Base-by-base conservation (phyloP, 106 monocot genomes). In the Dioscorea zingiberensis region DNA sequence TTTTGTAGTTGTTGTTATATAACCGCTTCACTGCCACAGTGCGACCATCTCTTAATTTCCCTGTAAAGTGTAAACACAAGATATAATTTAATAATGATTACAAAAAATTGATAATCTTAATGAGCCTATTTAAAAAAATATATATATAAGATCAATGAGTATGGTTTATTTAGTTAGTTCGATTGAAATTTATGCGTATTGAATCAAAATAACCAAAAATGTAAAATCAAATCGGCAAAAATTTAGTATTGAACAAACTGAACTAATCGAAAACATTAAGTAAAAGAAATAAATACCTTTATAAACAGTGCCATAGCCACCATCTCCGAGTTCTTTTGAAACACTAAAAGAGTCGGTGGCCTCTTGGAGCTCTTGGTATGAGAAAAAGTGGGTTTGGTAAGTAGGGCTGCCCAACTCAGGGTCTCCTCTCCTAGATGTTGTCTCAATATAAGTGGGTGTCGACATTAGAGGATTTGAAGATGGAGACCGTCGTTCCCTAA, bases 261-360 rank as follows among this genome's bases (percentile, higher is more conserved):
- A n/a, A n/a, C n/a, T n/a, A n/a, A n/a, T n/a, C n/a, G 2, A 30
- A 30, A 30, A 30, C 30, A 3, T 30, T 2, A 30, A 30, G 30
- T 30, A 30, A n/a, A n/a, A 3, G 30, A 7, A 30, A 30, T 30
- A 7, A 30, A 30, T 76, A 81, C 85, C 86, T 82, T 86, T 81
- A 62, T 86, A 86, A 15, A 86, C 86, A 10, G 75, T 82, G 69
- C 86, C 82, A 27, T 75, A 86, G 25, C 86, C 86, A 21, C 86
- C 86, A 27, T 86, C 86, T 3, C 86, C 86, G 17, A 86, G 69
- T 21, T 82, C 86, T 21, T 64, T 74, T 55, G 60, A 65, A 13
- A 60, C 11, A 21, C 47, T 45, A 46, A 86, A 86, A 26, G 55
- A 27, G 6, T 75, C 24, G 9, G 86, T 86, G 13, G 86, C 86